Conservation (phyloP, 2,329 filamentous ascomycete genomes). For the Aspergillus fumigatiaffinis region DNA sequence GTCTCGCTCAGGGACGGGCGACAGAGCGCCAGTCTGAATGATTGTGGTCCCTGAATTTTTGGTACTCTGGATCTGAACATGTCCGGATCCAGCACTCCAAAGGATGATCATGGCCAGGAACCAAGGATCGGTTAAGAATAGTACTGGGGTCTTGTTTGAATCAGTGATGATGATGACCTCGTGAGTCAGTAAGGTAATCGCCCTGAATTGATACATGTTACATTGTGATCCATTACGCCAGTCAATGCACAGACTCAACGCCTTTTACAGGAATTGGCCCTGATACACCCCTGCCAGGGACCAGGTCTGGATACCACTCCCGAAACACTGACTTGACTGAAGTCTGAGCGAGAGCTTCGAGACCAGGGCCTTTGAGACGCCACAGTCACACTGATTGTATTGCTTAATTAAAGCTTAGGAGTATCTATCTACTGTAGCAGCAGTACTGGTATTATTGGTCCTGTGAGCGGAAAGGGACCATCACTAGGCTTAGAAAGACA, state of each 20-base stretch:
- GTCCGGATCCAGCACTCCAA: not conserved
- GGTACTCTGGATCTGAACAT: not conserved
- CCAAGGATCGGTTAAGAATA: not conserved
- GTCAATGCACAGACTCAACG: not conserved
- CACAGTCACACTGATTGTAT: constrained; percentile 10
- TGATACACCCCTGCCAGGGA: not conserved
- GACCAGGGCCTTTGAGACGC: constrained; percentile 1
- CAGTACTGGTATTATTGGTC: not conserved
- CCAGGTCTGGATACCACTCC: not conserved
- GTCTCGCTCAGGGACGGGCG: not conserved
- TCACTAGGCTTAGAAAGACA: not conserved
- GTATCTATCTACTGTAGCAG: not conserved
- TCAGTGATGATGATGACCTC: no score
- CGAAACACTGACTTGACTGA: not conserved
- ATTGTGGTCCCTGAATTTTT: no score
- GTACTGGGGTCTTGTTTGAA: not conserved
- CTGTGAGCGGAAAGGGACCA: not conserved
- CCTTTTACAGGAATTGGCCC: not conserved
- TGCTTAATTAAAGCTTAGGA: constrained; percentile 21
- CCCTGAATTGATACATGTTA: no score
- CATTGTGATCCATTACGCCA: no score
- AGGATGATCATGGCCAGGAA: not conserved
- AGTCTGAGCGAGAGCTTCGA: constrained; percentile 4
- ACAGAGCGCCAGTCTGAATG: not conserved
- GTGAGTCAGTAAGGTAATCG: no score